A percentile compares a stretch with the other conserved stretches of the same genome.
phyloP scores from a whole-genome alignment of 352 stramenopile genomes.

The Phytophthora megakarya region DNA sequence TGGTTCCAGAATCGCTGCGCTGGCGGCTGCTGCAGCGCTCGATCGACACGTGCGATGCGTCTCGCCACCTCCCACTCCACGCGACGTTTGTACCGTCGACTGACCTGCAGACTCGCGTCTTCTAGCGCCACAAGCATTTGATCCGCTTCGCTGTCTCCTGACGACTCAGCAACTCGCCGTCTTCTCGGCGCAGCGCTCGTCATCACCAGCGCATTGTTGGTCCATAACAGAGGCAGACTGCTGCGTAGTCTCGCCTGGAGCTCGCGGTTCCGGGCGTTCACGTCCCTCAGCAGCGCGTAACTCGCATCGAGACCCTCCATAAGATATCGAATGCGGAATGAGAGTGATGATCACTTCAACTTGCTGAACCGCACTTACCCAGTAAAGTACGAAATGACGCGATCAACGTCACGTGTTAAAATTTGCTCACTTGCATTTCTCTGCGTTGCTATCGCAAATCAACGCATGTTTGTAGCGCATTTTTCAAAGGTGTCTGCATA shows the following conservation, averaged over 20 bases:
- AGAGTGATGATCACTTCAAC: constrained; percentile 19
- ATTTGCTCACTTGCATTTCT: constrained; percentile 15
- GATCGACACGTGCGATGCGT: constrained; percentile 69
- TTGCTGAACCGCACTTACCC: background rate
- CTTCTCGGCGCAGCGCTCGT: constrained; percentile 14
- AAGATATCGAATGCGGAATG: too few species aligned
- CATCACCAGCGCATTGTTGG: constrained; percentile 51
- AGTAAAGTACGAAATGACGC: background rate
- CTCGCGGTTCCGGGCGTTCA: constrained; percentile 48
- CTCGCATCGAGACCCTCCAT: constrained; percentile 47
- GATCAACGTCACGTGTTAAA: too few species aligned
- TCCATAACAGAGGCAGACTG: constrained; percentile 60
- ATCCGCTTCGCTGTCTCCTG: constrained; percentile 14
- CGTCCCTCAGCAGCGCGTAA: constrained; percentile 65
- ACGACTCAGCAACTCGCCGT: constrained; percentile 15
- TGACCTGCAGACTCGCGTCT: constrained; percentile 30
- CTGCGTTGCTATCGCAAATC: constrained; percentile 17
- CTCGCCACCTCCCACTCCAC: constrained; percentile 77
- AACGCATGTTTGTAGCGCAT: constrained; percentile 1
- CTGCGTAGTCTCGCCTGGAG: constrained; percentile 53
- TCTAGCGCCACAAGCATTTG: constrained; percentile 29
- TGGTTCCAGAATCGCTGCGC: constrained; percentile 66
- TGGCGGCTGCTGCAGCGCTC: constrained; percentile 54
- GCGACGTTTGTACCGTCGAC: constrained; percentile 42
- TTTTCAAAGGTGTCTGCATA: constrained; percentile 8